Base-by-base conservation (phyloP, 1,284 basidiomycete genomes). In the Schizophyllum commune region DNA sequence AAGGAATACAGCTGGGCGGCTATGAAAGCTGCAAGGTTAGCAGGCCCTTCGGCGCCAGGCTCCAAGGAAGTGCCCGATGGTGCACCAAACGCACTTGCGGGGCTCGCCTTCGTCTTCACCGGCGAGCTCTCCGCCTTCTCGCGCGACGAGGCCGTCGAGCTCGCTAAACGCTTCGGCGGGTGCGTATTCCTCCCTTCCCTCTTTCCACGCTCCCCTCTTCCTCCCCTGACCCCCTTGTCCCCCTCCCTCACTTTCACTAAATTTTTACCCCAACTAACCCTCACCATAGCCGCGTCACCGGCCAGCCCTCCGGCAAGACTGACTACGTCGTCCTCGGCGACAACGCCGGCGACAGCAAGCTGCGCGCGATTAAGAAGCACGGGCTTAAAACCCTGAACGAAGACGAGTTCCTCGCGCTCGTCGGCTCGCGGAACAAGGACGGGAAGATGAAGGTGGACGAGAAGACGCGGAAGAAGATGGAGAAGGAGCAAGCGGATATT, bases 141-240 rank as follows among this genome's bases (percentile, higher is more conserved):
- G 1, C 84, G 96, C 34, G 94, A 98, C 5, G 94, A 98, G 68
- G 91, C 93, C 0, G 71, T 81, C 51, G 92, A 96, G 66, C 76
- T 98, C 1, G 96, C 91, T 0, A 98, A 98, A 74, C 91, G 95
- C 5, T 96, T 89, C 71, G 94, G 94, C 65, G 96, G 88, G 92
- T 93, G 61, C 65, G 91, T 75, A 22, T 8, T 8, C 32, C n/a
- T 4, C 0, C 2, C 34, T 19, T 17, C 3, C 27, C 33, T 52
- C n/a, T n/a, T n/a, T n/a, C n/a, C n/a, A n/a, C n/a, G n/a, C n/a
- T n/a, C n/a, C n/a, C n/a, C n/a, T n/a, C n/a, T n/a, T n/a, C n/a
- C n/a, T n/a, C n/a, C n/a, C n/a, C n/a, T n/a, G n/a, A n/a, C n/a
- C n/a, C n/a, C n/a, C n/a, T n/a, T n/a, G n/a, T n/a, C n/a, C n/a